These are phyloP conservation scores for Citrus unshiu DNA, from an alignment of 345 rosid genomes.

Conservation along the genomic window DNA sequence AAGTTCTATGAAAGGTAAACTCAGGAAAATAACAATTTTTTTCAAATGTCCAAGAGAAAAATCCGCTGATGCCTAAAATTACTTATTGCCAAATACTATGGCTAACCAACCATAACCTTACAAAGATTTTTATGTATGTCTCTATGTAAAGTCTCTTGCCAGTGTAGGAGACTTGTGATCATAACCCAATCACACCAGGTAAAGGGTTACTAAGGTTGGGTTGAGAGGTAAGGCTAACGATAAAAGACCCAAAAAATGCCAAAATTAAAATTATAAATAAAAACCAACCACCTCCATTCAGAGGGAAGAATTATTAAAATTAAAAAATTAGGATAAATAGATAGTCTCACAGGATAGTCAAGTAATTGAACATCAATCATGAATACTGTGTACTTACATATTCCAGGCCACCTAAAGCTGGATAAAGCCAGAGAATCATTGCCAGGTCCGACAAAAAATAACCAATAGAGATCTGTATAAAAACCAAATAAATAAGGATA, in stretches of 20 bases:
- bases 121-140: not conserved
- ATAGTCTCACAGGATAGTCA: not conserved
- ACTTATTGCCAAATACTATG: not conserved
- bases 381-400: constrained; percentile 50
- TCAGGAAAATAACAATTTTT: not conserved
- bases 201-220: not conserved
- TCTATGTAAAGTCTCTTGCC: not conserved
- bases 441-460: constrained; percentile 75
- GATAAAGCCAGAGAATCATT: constrained; percentile 75
- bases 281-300: not conserved
- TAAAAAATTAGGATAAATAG: not conserved
- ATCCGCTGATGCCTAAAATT: not conserved
- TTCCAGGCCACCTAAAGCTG: constrained; percentile 74
- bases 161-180: not conserved
- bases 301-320: not conserved
- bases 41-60: not conserved
- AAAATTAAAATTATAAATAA: too few relatives aligned
- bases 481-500: not conserved
- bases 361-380: not conserved
- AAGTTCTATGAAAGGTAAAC: not conserved
- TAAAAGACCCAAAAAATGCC: too few relatives aligned
- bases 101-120: not conserved
- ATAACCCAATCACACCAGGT: not conserved
- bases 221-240: not conserved
- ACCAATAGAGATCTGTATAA: constrained; percentile 62